These are phyloP conservation scores for Skeletonema tropicum DNA, from an alignment of 108 stramenopile genomes.

Conservation along the genomic window DNA sequence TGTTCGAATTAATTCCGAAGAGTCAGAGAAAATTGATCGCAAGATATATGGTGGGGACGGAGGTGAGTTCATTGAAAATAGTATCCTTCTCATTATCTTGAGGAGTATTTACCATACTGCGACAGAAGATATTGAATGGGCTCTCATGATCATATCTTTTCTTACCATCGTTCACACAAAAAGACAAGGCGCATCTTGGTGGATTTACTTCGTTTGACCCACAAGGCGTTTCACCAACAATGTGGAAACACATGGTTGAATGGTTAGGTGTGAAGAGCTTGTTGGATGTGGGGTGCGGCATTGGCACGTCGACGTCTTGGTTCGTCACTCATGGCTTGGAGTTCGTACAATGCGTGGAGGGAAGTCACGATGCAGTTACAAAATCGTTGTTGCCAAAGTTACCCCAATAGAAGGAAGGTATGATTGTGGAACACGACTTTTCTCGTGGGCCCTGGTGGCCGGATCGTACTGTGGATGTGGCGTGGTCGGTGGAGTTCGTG, in stretches of 20 bases:
- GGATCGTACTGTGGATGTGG: constrained; percentile 73
- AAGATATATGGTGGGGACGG: constrained; percentile 71
- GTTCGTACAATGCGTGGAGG: constrained; percentile 73
- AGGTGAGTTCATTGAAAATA: not conserved
- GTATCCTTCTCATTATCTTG: too few species aligned
- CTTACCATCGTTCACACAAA: not conserved
- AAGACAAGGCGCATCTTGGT: constrained; percentile 74
- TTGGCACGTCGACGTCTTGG: constrained; percentile 71
- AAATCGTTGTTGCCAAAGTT: constrained; percentile 60
- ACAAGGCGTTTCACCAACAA: constrained; percentile 52
- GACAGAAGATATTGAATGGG: too few species aligned
- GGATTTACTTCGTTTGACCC: constrained; percentile 74
- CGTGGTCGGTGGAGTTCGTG: constrained; percentile 79
- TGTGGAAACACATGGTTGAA: constrained; percentile 60
- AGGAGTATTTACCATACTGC: too few species aligned
- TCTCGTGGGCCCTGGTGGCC: constrained; percentile 87
- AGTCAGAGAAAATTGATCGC: constrained; percentile 26
- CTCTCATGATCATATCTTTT: too few species aligned
- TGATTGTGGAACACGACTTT: constrained; percentile 58
- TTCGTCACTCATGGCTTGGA: constrained; percentile 69
- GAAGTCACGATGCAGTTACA: constrained; percentile 75
- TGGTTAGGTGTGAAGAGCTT: constrained; percentile 64
- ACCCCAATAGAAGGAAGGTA: constrained; percentile 11
- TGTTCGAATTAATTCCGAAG: constrained; percentile 30
- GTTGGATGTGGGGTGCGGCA: constrained; percentile 87